phyloP scores from a whole-genome alignment of 371 early-diverging fungal species.

The Basidiobolus meristosporus region DNA sequence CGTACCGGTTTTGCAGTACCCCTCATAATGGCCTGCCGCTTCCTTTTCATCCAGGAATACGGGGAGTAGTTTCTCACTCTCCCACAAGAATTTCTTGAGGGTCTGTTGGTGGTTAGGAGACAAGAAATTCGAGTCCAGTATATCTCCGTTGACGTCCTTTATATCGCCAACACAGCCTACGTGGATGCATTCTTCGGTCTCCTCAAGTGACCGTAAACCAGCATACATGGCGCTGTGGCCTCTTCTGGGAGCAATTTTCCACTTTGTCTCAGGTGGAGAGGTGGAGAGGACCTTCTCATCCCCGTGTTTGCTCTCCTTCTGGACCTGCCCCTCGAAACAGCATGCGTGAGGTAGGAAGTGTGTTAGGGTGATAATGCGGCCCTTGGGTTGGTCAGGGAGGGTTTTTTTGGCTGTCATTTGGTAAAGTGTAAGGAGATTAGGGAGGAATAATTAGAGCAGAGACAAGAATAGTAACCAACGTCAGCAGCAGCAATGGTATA shows the following conservation, averaged over 20 bases:
- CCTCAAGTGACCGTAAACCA: slow-evolving; percentile 32
- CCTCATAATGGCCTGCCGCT: slow-evolving; percentile 67
- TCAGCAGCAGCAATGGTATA: no score
- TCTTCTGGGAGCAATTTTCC: slow-evolving; percentile 17
- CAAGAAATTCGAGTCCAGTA: slow-evolving; percentile 8
- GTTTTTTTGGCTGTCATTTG: no score
- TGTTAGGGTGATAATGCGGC: neutral
- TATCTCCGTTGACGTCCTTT: slow-evolving; percentile 16
- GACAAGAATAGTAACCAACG: no score
- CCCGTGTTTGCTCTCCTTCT: neutral
- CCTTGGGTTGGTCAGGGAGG: no score
- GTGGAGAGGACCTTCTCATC: neutral
- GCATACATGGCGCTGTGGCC: slow-evolving; percentile 64
- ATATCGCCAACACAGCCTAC: slow-evolving; percentile 49
- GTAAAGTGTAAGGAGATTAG: no score
- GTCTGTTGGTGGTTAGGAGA: slow-evolving; percentile 11
- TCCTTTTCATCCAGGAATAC: slow-evolving; percentile 56
- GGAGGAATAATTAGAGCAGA: no score
- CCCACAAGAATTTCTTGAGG: slow-evolving; percentile 10
- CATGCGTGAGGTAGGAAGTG: neutral
- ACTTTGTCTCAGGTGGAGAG: slow-evolving; percentile 6
- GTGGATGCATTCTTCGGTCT: slow-evolving; percentile 25
- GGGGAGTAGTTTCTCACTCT: slow-evolving; percentile 39
- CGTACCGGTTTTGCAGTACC: slow-evolving; percentile 76
- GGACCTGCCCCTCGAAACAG: neutral